Evolutionary conservation across 768 basidiomycete species (phyloP).

Genomic region (Hemileccinum impolitum): DNA sequence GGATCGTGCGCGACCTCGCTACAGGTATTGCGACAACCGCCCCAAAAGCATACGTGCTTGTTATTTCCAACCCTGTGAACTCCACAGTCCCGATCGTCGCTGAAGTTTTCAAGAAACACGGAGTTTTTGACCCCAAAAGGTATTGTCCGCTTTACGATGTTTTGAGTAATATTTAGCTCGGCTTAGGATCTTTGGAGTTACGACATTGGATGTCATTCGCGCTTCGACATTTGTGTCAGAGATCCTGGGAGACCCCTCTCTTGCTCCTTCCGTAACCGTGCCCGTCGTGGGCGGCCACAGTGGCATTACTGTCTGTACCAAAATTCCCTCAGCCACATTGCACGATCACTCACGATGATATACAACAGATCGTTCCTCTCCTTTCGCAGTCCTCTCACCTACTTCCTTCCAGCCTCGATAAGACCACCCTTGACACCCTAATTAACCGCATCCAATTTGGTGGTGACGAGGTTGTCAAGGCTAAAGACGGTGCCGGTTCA

Average conservation of each 20-base stretch:
- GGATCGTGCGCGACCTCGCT: conserved; percentile 92
- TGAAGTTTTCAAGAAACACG: conserved; percentile 91
- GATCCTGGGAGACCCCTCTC: conserved; percentile 59
- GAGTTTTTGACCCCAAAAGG: conserved; percentile 90
- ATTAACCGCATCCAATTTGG: conserved; percentile 91
- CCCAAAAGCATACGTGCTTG: conserved; percentile 90
- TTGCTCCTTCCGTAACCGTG: conserved; percentile 62
- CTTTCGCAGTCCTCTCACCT: conserved; percentile 86
- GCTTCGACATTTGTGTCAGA: conserved; percentile 95
- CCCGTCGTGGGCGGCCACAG: conserved; percentile 96
- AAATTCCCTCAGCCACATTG: not conserved
- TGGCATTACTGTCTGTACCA: conserved; percentile 69
- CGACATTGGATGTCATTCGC: conserved; percentile 95
- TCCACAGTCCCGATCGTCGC: conserved; percentile 97
- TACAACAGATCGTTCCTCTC: conserved; percentile 77
- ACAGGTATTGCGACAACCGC: conserved; percentile 78
- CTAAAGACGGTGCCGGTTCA: conserved; percentile 88
- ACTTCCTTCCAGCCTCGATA: conserved; percentile 56
- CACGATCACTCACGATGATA: conserved; percentile 6
- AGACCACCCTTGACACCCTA: conserved; percentile 52
- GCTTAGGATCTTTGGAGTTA: conserved; percentile 90
- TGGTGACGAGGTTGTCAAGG: conserved; percentile 97
- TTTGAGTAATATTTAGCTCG: not conserved
- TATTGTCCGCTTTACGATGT: conserved; percentile 29
- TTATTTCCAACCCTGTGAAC: conserved; percentile 99